Percentiles rank a stretch among this genome's conserved stretches.
Conservation (phyloP, 768 basidiomycete genomes). For the Naematelia aurantialba region DNA sequence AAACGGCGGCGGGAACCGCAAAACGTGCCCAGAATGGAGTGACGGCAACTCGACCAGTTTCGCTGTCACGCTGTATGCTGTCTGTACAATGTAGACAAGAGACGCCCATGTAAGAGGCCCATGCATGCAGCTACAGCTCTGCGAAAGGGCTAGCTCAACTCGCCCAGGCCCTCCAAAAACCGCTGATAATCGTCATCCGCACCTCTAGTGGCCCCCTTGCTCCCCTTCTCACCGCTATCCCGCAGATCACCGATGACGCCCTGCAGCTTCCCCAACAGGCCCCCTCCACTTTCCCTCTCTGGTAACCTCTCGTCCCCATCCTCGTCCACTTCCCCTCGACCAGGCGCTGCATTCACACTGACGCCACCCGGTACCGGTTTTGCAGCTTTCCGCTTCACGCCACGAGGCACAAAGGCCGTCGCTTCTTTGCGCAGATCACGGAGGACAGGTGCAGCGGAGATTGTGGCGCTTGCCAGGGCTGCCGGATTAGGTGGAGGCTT, state of each 20-base stretch:
- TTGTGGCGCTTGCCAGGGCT: conserved; percentile 58
- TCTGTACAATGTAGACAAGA: no score
- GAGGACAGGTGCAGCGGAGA: conserved; percentile 79
- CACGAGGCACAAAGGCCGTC: conserved; percentile 80
- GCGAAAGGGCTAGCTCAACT: conserved; percentile 18
- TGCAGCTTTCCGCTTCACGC: conserved; percentile 70
- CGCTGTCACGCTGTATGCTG: no score
- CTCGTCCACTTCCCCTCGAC: conserved; percentile 29
- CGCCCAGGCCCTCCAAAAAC: conserved; percentile 45
- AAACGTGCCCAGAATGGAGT: no score
- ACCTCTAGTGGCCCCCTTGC: conserved; percentile 7
- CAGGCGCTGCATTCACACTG: conserved; percentile 42
- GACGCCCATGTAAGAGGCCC: no score
- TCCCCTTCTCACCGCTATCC: not conserved
- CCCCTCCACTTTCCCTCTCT: conserved; percentile 15
- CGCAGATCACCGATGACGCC: conserved; percentile 34
- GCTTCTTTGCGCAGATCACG: conserved; percentile 94
- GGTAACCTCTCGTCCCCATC: conserved; percentile 30
- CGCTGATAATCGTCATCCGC: conserved; percentile 47
- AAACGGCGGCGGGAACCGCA: no score
- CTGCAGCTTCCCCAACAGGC: conserved; percentile 44
- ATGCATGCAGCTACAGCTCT: not conserved
- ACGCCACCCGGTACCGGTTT: conserved; percentile 2
- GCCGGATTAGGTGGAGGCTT: conserved; percentile 46
- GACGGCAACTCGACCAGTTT: no score